Evolutionary conservation across 352 stramenopile species (phyloP), one percentile per base, ranked within the genome.

Genomic region (Phytophthora chlamydospora): DNA sequence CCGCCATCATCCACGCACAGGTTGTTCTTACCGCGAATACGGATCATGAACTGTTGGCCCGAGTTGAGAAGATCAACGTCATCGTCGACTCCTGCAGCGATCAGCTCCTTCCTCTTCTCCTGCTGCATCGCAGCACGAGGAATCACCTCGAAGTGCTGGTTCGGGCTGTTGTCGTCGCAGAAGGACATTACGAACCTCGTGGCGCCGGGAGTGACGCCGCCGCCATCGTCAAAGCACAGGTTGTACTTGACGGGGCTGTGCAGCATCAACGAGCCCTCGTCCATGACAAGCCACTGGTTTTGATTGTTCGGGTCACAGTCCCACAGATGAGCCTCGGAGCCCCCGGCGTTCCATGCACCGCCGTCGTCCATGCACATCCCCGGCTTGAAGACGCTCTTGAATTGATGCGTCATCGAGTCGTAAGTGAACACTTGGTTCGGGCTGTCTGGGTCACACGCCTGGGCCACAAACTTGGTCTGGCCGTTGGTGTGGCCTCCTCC

Each of bases 121-220:
- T 38, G 35, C n/a, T 56, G 7, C 33, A 70, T 49, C 0, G 21
- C 24, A 19, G 57, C 56, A 11, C 43, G 45, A 41, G 62, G 33
- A 13, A 74, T 13, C 9, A 74, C 48, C 38, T 76, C 64, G 33
- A 78, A 83, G 54, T 73, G 63, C 36, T 79, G 71, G 44, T 79
- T 79, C 43, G 66, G 32, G 40, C 17, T 60, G 40, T 31, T 34
- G 9, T 52, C 35, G 9, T 14, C n/a, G 33, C 42, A 44, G 6
- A 56, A 61, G 27, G 45, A 66, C n/a, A 70, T 45, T 2, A 14
- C 35, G 4, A 52, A 59, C 8, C 17, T 59, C 12, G 44, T 52
- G 4, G 29, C 27, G 6, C 58, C 64, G 16, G 43, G 14, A 6
- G 38, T 44, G 8, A 17, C 60, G 19, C 42, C 49, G 5, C 58